Base-by-base conservation (phyloP, 73 alveolate genomes). In the Paramecium sonneborni region DNA sequence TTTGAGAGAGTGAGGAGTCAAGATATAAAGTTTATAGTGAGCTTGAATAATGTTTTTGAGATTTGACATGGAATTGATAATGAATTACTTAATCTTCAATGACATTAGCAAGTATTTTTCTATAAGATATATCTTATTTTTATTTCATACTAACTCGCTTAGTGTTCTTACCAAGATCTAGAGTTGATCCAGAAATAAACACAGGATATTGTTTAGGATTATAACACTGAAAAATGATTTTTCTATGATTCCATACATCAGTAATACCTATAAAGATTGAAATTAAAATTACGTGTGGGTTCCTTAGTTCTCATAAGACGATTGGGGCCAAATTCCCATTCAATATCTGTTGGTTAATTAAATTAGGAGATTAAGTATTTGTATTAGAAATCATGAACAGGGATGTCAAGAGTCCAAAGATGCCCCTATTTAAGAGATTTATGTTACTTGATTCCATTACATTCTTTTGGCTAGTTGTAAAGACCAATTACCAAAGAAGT, bases 261-360 rank as follows among this genome's bases (percentile, higher is more conserved):
- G 24, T 26, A 23, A 62, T 62, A 12, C 8, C 84, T n/a, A 1
- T 30, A 62, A 7, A 7, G 6, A 30, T 30, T 62, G 20, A 62
- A 62, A 62, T 30, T 23, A 23, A 11, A 9, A 30, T 3, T 32
- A 30, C 84, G 48, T 30, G 84, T n/a, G 32, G 68, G 18, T 52
- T 52, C 68, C 0, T 28, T 52, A n/a, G 68, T 52, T 52, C 32
- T 52, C 68, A 52, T 52, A 0, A 32, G 35, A 35, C 67, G 86
- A 72, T 72, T 72, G 34, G 86, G 86, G 8, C 86, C 86, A 14
- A 11, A 32, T 38, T 72, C 86, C 86, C 86, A 72, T 72, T 35
- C 55, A 6, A 34, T 34, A 18, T 30, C 8, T 5, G 0, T 35
- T 2, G 86, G 86, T 35, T 20, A 3, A 10, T 35, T 21, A 20